A percentile compares a stretch with the other conserved stretches of the same genome.
Evolutionary conservation across 2,329 filamentous ascomycete genomes (phyloP).

Genomic region (Amylocarpus encephaloides): DNA sequence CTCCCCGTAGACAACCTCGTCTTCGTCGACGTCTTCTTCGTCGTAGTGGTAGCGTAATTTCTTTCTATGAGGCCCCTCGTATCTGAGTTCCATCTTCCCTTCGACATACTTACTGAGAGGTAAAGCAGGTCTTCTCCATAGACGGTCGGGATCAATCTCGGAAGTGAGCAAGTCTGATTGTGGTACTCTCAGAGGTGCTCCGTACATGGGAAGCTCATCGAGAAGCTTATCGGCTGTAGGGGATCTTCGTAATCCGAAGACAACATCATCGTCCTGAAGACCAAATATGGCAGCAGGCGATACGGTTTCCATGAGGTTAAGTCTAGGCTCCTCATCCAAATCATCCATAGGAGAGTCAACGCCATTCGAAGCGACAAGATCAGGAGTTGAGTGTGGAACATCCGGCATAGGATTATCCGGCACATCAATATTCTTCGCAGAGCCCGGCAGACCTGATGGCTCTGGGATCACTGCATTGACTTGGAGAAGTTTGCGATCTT

Average conservation of each 20-base stretch:
- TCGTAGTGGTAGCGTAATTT: constrained; percentile 77
- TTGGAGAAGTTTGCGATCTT: constrained; percentile 62
- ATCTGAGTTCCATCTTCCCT: constrained; percentile 66
- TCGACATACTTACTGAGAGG: constrained; percentile 83
- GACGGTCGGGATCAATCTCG: constrained; percentile 59
- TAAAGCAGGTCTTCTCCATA: constrained; percentile 70
- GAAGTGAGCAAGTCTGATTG: constrained; percentile 51
- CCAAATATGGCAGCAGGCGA: constrained; percentile 77
- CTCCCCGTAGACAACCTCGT: constrained; percentile 35
- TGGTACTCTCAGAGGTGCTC: constrained; percentile 54
- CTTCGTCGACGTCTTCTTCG: constrained; percentile 63
- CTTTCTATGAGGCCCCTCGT: constrained; percentile 62
- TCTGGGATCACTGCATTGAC: constrained; percentile 43
- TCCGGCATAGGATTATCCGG: constrained; percentile 24
- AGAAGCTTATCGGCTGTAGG: constrained; percentile 70
- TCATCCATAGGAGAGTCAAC: constrained; percentile 48
- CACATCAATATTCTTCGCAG: constrained; percentile 31
- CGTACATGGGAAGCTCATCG: constrained; percentile 74
- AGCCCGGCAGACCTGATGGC: constrained; percentile 16
- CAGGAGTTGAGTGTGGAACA: constrained; percentile 51
- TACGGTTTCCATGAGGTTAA: constrained; percentile 38
- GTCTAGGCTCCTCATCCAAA: constrained; percentile 30
- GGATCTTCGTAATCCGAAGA: constrained; percentile 70
- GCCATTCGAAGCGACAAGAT: constrained; percentile 59
- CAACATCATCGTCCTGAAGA: constrained; percentile 73